Percentiles rank a stretch among this genome's conserved stretches.
Conservation (phyloP, 345 rosid genomes). For the Lepidium didymum region DNA sequence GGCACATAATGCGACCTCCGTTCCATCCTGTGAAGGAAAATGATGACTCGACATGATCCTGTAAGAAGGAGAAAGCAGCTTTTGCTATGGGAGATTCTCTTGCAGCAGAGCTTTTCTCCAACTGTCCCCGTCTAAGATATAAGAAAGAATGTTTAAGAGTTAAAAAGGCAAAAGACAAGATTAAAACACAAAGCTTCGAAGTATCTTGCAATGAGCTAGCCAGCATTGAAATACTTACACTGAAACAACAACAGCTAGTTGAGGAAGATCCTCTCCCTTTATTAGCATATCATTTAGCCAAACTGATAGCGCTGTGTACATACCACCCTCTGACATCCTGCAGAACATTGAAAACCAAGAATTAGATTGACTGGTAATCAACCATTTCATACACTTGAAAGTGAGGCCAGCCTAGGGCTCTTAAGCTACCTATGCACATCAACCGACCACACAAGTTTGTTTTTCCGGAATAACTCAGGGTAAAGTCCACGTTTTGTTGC, state of each 20-base stretch:
- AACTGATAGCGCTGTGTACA: constrained; percentile 62
- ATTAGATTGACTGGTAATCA: constrained; percentile 6
- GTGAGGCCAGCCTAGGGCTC: neutral
- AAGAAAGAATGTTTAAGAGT: neutral
- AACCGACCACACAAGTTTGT: constrained; percentile 79
- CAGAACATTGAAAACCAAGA: constrained; percentile 21
- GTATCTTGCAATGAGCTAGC: constrained; percentile 1
- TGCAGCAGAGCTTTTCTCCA: constrained; percentile 58
- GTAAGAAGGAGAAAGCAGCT: constrained; percentile 58
- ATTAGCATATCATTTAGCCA: constrained; percentile 67
- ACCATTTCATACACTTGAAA: constrained; percentile 8
- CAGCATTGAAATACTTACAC: constrained; percentile 45
- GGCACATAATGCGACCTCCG: constrained; percentile 84
- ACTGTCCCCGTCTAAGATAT: constrained; percentile 52
- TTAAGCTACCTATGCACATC: constrained; percentile 75
- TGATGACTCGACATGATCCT: constrained; percentile 54
- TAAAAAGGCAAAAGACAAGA: neutral
- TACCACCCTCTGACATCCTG: constrained; percentile 95
- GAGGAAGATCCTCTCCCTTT: constrained; percentile 70
- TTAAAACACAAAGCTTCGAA: neutral
- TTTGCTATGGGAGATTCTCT: constrained; percentile 51
- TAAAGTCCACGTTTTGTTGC: constrained; percentile 80
- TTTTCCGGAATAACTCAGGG: constrained; percentile 81
- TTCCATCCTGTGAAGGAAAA: constrained; percentile 78
- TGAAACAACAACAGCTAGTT: constrained; percentile 66